A percentile compares a stretch with the other conserved stretches of the same genome.
Evolutionary conservation across 2,329 filamentous ascomycete species (phyloP).

Genomic region (Ceratocystis variospora): DNA sequence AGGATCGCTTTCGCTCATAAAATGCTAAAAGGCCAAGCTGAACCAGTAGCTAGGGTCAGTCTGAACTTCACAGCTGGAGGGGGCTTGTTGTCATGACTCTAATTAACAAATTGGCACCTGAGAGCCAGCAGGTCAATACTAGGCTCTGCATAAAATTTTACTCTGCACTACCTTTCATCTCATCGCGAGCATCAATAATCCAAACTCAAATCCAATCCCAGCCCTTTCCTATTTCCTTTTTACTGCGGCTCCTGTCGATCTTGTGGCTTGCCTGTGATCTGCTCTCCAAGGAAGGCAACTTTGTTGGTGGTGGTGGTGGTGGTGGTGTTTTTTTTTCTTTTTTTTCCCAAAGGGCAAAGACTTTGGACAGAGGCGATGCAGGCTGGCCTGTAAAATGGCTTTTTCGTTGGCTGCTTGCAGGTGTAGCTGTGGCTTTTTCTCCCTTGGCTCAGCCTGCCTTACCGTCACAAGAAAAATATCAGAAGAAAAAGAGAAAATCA

Average conservation of each 20-base stretch:
- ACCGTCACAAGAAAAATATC: neutral
- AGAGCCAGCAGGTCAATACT: neutral
- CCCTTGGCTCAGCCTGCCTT: neutral
- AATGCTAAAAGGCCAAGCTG: conserved; percentile 5
- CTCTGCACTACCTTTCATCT: neutral
- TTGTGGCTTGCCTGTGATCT: conserved; percentile 7
- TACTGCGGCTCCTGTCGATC: conserved; percentile 7
- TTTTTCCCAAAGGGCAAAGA: neutral
- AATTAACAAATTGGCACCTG: neutral
- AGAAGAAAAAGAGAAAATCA: neutral
- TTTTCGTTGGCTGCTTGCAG: neutral
- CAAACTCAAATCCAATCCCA: conserved; percentile 1
- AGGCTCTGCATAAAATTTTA: neutral
- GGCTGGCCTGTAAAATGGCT: neutral
- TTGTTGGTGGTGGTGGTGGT: too few relatives aligned
- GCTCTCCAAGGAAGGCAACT: neutral
- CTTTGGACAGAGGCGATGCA: neutral
- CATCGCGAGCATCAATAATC: neutral
- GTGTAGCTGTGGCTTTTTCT: conserved; percentile 2
- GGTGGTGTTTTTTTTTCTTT: neutral
- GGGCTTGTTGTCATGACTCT: conserved; percentile 1
- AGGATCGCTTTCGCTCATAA: neutral
- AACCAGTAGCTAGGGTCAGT: neutral
- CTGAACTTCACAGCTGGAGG: neutral
- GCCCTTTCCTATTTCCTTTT: conserved; percentile 6